phyloP scores from a whole-genome alignment of 495 filamentous ascomycete species.

The Aspergillus coremiiformis region DNA sequence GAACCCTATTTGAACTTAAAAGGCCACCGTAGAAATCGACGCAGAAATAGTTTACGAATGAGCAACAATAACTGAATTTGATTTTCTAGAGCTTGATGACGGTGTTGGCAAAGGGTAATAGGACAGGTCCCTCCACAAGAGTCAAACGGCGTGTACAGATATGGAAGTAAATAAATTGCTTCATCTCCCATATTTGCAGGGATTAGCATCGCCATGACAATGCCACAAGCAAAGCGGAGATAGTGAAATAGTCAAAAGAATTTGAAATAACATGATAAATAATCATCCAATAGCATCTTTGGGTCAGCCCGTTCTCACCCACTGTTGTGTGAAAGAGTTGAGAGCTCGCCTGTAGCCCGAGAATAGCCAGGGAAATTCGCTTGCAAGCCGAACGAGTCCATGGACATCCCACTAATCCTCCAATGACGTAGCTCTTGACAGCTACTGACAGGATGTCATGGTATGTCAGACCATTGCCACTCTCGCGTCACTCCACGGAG shows the following conservation, averaged over 20 bases:
- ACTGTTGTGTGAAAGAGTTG: conserved; percentile 6
- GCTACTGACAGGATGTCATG: conserved; percentile 4
- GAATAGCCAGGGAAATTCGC: conserved; percentile 4
- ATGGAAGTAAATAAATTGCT: background rate
- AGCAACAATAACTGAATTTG: conserved; percentile 9
- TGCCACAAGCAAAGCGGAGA: conserved; percentile 7
- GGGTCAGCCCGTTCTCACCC: conserved; percentile 10
- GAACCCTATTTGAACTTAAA: background rate
- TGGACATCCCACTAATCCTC: conserved; percentile 7
- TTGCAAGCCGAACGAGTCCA: conserved; percentile 10
- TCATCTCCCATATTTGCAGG: background rate
- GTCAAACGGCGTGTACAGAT: background rate
- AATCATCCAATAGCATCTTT: conserved; percentile 9
- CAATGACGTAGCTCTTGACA: conserved; percentile 4
- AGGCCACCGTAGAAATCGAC: background rate
- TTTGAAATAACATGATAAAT: conserved; percentile 1
- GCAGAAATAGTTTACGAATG: conserved; percentile 1
- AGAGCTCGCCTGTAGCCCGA: conserved; percentile 7
- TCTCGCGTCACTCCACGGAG: background rate
- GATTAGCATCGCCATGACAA: conserved; percentile 8
- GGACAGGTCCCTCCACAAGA: background rate
- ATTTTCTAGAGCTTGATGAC: background rate
- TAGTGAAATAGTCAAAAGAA: background rate
- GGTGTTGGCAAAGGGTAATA: conserved; percentile 3
- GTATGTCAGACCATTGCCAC: background rate